Conservation (phyloP, 2,329 filamentous ascomycete species). For the Microdochium nivale region DNA sequence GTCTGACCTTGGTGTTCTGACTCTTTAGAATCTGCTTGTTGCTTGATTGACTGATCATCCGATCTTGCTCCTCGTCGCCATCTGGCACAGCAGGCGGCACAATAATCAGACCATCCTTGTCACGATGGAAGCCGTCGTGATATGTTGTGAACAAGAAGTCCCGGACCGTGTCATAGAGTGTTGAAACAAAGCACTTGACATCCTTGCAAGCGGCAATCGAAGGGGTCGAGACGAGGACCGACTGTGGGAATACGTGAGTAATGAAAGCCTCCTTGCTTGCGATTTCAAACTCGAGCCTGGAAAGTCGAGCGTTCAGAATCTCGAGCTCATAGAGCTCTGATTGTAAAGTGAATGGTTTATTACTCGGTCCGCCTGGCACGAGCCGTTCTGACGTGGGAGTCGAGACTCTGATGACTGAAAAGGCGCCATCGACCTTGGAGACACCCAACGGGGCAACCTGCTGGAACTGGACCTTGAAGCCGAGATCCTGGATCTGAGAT, state of each 20-base stretch:
- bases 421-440: conserved; percentile 30
- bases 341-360: conserved; percentile 18
- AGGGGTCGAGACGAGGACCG: conserved; percentile 11
- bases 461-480: conserved; percentile 35
- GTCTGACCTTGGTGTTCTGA: neutral
- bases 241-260: conserved; percentile 19
- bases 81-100: neutral
- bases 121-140: neutral
- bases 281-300: conserved; percentile 32
- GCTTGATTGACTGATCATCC: neutral
- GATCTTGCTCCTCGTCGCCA: neutral
- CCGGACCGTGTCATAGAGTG: conserved; percentile 18
- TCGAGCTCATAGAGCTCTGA: conserved; percentile 35
- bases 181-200: conserved; percentile 32
- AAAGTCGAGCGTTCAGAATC: conserved; percentile 29
- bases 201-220: conserved; percentile 26
- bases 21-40: neutral
- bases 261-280: conserved; percentile 30
- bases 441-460: conserved; percentile 34
- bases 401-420: conserved; percentile 17
- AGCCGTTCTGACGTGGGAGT: conserved; percentile 4
- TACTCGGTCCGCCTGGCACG: conserved; percentile 5
- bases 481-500: conserved; percentile 24
- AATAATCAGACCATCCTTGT: neutral
- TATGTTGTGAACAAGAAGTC: neutral